A percentile compares a stretch with the other conserved stretches of the same genome.
Conservation (phyloP, 2,329 filamentous ascomycete genomes). For the Neoscytalidium dimidiatum region DNA sequence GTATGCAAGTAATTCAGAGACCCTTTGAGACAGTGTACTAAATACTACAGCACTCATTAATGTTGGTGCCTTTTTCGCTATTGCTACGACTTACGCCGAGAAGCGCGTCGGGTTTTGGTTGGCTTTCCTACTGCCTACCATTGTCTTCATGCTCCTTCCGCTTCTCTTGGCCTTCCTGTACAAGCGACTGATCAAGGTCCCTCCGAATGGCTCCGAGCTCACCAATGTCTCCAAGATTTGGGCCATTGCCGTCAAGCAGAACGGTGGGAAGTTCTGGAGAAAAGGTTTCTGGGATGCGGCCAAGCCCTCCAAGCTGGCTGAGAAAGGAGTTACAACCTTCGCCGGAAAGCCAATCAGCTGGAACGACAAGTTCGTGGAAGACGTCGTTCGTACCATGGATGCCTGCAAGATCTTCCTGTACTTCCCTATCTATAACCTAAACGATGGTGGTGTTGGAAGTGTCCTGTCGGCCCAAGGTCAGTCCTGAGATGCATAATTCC, state of each 20-base stretch:
- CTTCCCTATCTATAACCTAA: constrained; percentile 42
- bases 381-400: constrained; percentile 35
- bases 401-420: constrained; percentile 41
- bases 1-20: too few species aligned
- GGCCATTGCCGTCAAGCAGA: constrained; percentile 33
- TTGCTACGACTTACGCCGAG: constrained; percentile 45
- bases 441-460: constrained; percentile 52
- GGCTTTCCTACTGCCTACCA: constrained; percentile 38
- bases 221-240: constrained; percentile 37
- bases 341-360: constrained; percentile 28
- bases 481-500: neutral
- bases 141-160: constrained; percentile 33
- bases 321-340: constrained; percentile 25
- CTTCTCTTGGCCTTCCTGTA: constrained; percentile 33
- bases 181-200: constrained; percentile 34
- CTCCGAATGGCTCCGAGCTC: constrained; percentile 38
- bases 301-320: constrained; percentile 34
- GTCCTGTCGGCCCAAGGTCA: constrained; percentile 29
- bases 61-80: constrained; percentile 36
- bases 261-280: constrained; percentile 37
- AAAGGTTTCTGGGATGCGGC: constrained; percentile 35
- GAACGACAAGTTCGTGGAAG: constrained; percentile 39
- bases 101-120: constrained; percentile 46
- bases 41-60: constrained; percentile 22
- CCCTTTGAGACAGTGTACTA: neutral